Percentiles rank a stretch among this genome's conserved stretches.
Evolutionary conservation across 495 filamentous ascomycete species (phyloP).

Genomic region (Trichoderma parareesei): DNA sequence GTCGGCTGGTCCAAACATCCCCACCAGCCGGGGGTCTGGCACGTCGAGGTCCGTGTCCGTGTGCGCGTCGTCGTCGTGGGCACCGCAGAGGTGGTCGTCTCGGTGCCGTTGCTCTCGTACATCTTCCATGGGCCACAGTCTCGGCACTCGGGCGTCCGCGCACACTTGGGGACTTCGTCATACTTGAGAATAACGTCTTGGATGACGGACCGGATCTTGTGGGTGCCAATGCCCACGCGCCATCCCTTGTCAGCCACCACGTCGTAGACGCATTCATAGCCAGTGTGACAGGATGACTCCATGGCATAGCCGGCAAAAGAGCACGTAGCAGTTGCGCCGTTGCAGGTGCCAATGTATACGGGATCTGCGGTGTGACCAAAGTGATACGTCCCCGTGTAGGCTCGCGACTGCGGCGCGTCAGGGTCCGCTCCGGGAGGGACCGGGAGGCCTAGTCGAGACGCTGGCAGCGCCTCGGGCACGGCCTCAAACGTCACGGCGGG

Average conservation of each 20-base stretch:
- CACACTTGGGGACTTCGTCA: conserved; percentile 66
- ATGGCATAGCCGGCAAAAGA: conserved; percentile 91
- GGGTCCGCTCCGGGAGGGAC: conserved; percentile 70
- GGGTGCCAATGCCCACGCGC: conserved; percentile 76
- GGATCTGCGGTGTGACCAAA: conserved; percentile 96
- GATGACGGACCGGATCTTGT: conserved; percentile 80
- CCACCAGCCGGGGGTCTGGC: conserved; percentile 83
- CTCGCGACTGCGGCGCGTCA: conserved; percentile 57
- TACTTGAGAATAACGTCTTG: conserved; percentile 77
- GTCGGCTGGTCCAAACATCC: conserved; percentile 60
- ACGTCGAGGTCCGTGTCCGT: conserved; percentile 70
- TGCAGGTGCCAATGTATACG: conserved; percentile 88
- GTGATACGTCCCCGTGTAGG: conserved; percentile 76
- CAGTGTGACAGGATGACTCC: conserved; percentile 85
- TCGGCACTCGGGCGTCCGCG: conserved; percentile 62
- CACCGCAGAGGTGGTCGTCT: conserved; percentile 52
- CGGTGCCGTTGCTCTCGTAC: conserved; percentile 79
- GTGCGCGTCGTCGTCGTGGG: conserved; percentile 50
- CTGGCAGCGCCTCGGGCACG: conserved; percentile 79
- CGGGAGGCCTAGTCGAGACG: conserved; percentile 76
- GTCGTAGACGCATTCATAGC: conserved; percentile 81
- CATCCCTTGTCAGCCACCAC: conserved; percentile 84
- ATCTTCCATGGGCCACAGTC: conserved; percentile 95
- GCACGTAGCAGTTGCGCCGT: conserved; percentile 77
- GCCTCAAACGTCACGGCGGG: conserved; percentile 88